Conservation (phyloP, 2,329 filamentous ascomycete species). For the Myriosclerotinia duriaeana region DNA sequence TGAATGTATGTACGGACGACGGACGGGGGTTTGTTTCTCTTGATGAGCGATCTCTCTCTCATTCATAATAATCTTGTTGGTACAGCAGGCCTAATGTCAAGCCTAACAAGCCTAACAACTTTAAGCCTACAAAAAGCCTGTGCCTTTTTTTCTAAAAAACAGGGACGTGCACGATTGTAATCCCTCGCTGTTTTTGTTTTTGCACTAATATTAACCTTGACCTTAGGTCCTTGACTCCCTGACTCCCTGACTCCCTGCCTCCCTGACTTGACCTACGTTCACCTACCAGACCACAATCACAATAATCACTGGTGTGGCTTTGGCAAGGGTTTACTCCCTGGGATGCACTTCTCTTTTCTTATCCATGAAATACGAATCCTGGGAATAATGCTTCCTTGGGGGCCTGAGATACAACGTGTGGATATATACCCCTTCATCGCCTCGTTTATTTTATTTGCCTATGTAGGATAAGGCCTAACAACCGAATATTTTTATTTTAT, state of each 20-base stretch:
- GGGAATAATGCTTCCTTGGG: conserved; percentile 17
- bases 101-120: conserved; percentile 3
- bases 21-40: conserved; percentile 4
- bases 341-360: conserved; percentile 1
- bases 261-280: not conserved
- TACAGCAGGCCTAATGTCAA: conserved; percentile 3
- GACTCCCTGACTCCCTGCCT: conserved; percentile 21
- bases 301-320: conserved; percentile 26
- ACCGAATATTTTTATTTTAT: not conserved
- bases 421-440: conserved; percentile 23
- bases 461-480: not conserved
- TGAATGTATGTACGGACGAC: not conserved
- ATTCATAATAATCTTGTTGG: conserved; percentile 18
- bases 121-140: conserved; percentile 19
- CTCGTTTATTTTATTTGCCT: conserved; percentile 8
- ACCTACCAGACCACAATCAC: conserved; percentile 7
- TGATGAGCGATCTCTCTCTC: conserved; percentile 14
- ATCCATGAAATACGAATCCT: conserved; percentile 3
- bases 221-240: conserved; percentile 7
- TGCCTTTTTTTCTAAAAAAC: conserved; percentile 16
- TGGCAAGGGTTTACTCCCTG: conserved; percentile 22
- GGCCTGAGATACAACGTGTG: conserved; percentile 25
- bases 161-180: conserved; percentile 6
- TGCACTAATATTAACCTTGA: not conserved
- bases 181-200: conserved; percentile 15